Evolutionary conservation across 495 filamentous ascomycete species (phyloP).

Genomic region (Oidiodendron maius): DNA sequence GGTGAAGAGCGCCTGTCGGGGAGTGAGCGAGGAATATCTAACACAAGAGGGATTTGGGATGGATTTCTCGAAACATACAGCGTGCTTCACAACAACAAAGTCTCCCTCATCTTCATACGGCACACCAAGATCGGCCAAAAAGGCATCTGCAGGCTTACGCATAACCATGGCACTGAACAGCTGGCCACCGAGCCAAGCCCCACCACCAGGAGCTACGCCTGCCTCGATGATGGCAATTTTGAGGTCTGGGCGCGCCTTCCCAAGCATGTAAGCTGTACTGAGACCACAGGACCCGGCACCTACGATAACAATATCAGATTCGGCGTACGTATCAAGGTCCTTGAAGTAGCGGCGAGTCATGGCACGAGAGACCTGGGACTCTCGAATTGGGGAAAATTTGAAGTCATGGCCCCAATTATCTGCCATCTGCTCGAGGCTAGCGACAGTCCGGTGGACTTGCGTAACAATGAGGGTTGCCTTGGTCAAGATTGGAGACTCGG

Average conservation of each 20-base stretch:
- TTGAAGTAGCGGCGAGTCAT: conserved; percentile 90
- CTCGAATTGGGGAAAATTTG: conserved; percentile 78
- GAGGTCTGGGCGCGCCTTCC: conserved; percentile 77
- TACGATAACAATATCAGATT: conserved; percentile 87
- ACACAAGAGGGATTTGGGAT: neutral
- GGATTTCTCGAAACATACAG: too few relatives aligned
- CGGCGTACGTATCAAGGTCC: conserved; percentile 83
- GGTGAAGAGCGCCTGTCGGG: conserved; percentile 64
- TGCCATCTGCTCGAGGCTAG: conserved; percentile 26
- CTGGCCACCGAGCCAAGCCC: conserved; percentile 89
- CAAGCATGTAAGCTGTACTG: conserved; percentile 76
- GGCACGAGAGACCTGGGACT: conserved; percentile 83
- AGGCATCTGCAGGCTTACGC: conserved; percentile 82
- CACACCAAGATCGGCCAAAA: conserved; percentile 72
- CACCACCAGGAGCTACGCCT: conserved; percentile 76
- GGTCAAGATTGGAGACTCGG: conserved; percentile 9
- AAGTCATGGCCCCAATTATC: conserved; percentile 45
- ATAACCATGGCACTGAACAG: conserved; percentile 92
- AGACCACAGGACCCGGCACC: conserved; percentile 85
- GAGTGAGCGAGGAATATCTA: neutral
- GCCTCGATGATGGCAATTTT: conserved; percentile 91
- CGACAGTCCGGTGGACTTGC: conserved; percentile 15
- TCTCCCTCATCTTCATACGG: conserved; percentile 83
- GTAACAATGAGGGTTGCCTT: conserved; percentile 16
- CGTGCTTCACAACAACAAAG: conserved; percentile 90